phyloP scores from a whole-genome alignment of 306 rosid species.

The Trifolium dubium region DNA sequence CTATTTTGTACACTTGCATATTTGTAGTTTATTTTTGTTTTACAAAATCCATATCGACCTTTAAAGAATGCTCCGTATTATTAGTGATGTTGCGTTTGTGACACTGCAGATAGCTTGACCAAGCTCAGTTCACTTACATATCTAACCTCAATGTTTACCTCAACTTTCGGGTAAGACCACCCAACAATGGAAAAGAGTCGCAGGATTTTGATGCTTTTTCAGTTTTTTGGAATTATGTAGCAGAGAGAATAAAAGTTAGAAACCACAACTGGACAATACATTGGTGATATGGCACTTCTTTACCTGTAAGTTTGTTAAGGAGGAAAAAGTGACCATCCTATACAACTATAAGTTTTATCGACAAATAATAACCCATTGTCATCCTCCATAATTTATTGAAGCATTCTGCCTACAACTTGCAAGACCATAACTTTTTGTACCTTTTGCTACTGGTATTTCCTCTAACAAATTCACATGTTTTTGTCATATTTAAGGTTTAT shows the following conservation, averaged over 20 bases:
- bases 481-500: slow-evolving; percentile 35
- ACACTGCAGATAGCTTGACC: slow-evolving; percentile 87
- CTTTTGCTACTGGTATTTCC: slow-evolving; percentile 2
- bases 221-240: background rate
- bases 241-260: background rate
- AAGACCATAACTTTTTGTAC: background rate
- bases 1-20: background rate
- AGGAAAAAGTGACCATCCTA: background rate
- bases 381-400: background rate
- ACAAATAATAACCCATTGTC: background rate
- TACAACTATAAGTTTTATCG: background rate
- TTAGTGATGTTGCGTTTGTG: slow-evolving; percentile 35
- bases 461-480: background rate
- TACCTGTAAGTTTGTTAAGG: background rate
- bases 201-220: slow-evolving; percentile 3
- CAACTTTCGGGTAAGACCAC: slow-evolving; percentile 81
- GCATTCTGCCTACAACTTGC: background rate
- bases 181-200: background rate
- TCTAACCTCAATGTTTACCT: slow-evolving; percentile 95
- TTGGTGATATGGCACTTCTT: slow-evolving; percentile 3
- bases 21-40: slow-evolving; percentile 17
- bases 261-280: background rate
- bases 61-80: slow-evolving; percentile 5
- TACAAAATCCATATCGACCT: slow-evolving; percentile 8
- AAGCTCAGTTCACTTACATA: slow-evolving; percentile 91